phyloP scores from a whole-genome alignment of 108 stramenopile genomes.

The Schizochytrium sp. region DNA sequence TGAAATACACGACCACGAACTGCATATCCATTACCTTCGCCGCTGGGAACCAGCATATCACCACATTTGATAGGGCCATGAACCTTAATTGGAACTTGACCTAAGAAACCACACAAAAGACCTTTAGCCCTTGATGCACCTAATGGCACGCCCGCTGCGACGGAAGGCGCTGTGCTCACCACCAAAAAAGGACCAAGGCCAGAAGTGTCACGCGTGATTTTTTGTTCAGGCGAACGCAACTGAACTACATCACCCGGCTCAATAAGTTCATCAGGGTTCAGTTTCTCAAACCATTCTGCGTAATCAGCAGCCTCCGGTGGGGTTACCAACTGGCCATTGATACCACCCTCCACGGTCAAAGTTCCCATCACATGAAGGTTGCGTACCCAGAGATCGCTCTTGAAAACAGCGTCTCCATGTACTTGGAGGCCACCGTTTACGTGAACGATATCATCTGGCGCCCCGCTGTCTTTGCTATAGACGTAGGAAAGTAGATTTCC shows the following conservation, averaged over 20 bases:
- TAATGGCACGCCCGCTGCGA: conserved; percentile 60
- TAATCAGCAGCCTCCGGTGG: conserved; percentile 59
- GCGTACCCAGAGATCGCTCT: conserved; percentile 1
- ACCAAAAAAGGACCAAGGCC: conserved; percentile 10
- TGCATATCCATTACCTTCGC: conserved; percentile 14
- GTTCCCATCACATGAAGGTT: neutral
- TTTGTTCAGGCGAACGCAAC: neutral
- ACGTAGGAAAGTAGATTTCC: neutral
- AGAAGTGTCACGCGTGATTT: conserved; percentile 6
- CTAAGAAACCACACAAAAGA: conserved; percentile 9
- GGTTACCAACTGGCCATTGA: conserved; percentile 43
- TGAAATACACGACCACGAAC: neutral
- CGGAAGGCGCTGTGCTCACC: conserved; percentile 10
- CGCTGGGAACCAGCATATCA: conserved; percentile 52
- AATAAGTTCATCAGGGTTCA: neutral
- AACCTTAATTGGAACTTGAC: conserved; percentile 57
- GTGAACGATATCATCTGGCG: conserved; percentile 7
- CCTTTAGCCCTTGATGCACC: neutral
- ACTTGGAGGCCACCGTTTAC: conserved; percentile 29
- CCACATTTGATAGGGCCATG: neutral
- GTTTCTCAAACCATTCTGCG: conserved; percentile 59
- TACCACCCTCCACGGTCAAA: conserved; percentile 28
- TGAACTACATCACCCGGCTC: conserved; percentile 46
- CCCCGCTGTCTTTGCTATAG: neutral
- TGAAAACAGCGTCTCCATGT: neutral